Conservation (phyloP, 805 yeast genomes). For the Saccharomycopsis guyanensis region DNA sequence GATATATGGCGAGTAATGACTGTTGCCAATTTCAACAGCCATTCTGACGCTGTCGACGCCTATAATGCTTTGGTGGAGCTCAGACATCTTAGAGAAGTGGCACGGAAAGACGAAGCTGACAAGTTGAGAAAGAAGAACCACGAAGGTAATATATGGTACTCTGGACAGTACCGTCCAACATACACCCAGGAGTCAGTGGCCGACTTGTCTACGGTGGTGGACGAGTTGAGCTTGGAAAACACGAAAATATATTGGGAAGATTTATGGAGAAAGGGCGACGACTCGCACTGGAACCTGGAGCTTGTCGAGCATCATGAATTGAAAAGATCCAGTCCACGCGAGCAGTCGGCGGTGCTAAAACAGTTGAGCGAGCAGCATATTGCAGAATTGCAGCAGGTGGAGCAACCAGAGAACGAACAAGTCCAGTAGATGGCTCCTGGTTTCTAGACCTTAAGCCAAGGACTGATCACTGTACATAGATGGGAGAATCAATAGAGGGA, state of each 20-base stretch:
- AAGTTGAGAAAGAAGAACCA: conserved; percentile 62
- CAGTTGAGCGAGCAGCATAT: conserved; percentile 36
- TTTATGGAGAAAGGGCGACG: conserved; percentile 81
- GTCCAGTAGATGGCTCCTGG: too few species aligned
- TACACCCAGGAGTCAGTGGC: conserved; percentile 88
- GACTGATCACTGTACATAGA: too few species aligned
- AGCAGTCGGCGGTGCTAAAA: conserved; percentile 59
- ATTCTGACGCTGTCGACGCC: conserved; percentile 62
- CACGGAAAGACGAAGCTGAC: conserved; percentile 52
- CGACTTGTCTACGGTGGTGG: conserved; percentile 66
- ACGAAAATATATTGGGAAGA: conserved; percentile 74
- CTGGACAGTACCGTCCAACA: conserved; percentile 84
- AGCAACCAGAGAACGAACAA: too few species aligned
- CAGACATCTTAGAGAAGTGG: conserved; percentile 63
- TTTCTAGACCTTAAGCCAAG: too few species aligned
- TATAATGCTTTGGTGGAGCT: conserved; percentile 69
- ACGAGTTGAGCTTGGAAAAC: conserved; percentile 39
- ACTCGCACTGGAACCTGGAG: conserved; percentile 56
- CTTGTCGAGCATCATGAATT: conserved; percentile 55
- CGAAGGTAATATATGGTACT: conserved; percentile 78
- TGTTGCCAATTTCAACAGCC: conserved; percentile 57
- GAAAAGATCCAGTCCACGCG: conserved; percentile 53
- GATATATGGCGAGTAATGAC: conserved; percentile 92
- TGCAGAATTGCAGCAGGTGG: conserved; percentile 20
- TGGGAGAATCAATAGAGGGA: too few species aligned